Conservation (phyloP, 2,329 filamentous ascomycete genomes). For the Aspergillus bombycis region DNA sequence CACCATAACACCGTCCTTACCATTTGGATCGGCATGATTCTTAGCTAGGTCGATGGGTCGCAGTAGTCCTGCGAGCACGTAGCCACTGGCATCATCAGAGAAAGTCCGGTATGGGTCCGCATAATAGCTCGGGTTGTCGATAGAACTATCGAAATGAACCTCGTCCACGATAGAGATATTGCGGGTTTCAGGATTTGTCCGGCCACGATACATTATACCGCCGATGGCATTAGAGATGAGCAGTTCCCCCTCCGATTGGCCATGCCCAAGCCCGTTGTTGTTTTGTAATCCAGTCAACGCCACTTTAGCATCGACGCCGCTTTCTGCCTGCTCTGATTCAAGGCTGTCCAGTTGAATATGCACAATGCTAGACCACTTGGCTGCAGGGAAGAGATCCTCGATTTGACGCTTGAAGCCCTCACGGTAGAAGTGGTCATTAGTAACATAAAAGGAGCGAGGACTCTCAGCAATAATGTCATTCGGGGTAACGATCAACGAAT, state of each 20-base stretch:
- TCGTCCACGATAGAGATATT: constrained; percentile 48
- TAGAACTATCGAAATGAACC: constrained; percentile 48
- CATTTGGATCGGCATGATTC: constrained; percentile 37
- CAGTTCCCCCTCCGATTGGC: constrained; percentile 39
- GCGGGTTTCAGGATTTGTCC: constrained; percentile 26
- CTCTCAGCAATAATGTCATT: constrained; percentile 60
- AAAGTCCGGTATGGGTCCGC: constrained; percentile 53
- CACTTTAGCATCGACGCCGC: constrained; percentile 48
- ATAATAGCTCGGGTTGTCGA: constrained; percentile 65
- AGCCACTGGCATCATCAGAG: constrained; percentile 56
- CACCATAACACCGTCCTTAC: constrained; percentile 50
- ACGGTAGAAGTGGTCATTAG: constrained; percentile 62
- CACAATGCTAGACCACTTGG: constrained; percentile 56
- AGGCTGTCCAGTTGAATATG: constrained; percentile 45
- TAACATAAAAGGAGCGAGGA: constrained; percentile 58
- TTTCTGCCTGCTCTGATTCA: constrained; percentile 26
- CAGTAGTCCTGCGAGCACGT: constrained; percentile 54
- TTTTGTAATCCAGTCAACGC: constrained; percentile 54
- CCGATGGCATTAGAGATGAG: constrained; percentile 45
- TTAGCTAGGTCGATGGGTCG: constrained; percentile 43
- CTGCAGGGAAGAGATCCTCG: constrained; percentile 49
- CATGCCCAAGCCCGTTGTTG: constrained; percentile 61
- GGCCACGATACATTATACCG: constrained; percentile 52
- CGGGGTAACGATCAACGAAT: constrained; percentile 59
- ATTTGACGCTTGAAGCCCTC: constrained; percentile 52